Evolutionary conservation across 108 stramenopile genomes (phyloP).

Genomic region (Halocafeteria seosinensis): DNA sequence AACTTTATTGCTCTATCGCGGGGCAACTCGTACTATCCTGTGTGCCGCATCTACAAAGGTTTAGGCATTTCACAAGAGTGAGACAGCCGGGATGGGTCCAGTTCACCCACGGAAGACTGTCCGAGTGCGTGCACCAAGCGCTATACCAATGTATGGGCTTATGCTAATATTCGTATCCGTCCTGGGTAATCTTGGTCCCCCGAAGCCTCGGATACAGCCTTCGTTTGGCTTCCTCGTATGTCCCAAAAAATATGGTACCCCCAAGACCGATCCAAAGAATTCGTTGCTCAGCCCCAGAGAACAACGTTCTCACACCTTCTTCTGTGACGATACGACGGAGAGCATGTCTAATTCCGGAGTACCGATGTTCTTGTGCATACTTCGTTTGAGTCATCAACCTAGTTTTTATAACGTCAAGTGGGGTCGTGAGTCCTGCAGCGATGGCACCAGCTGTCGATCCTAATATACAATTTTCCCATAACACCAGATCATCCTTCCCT

Average conservation of each 20-base stretch:
- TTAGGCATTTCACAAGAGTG: too few species aligned
- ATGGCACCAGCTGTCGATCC: slow-evolving; percentile 36
- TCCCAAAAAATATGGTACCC: slow-evolving; percentile 94
- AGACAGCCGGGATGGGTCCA: too few species aligned
- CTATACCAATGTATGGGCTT: too few species aligned
- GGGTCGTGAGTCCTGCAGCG: slow-evolving; percentile 42
- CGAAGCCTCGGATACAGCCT: too few species aligned
- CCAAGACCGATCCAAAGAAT: slow-evolving; percentile 93
- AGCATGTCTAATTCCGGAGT: slow-evolving; percentile 22
- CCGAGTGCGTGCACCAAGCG: too few species aligned
- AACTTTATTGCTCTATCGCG: too few species aligned
- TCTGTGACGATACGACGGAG: slow-evolving; percentile 17
- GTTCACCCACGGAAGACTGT: too few species aligned
- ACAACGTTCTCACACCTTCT: slow-evolving; percentile 38
- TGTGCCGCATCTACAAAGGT: too few species aligned
- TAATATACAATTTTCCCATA: slow-evolving; percentile 38
- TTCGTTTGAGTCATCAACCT: slow-evolving; percentile 32
- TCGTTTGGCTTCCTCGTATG: slow-evolving; percentile 48
- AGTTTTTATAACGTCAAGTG: slow-evolving; percentile 46
- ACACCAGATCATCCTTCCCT: slow-evolving; percentile 17
- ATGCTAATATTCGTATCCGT: too few species aligned
- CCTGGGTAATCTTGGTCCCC: too few species aligned
- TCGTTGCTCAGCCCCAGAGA: slow-evolving; percentile 71
- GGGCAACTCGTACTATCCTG: too few species aligned
- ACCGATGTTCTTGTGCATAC: slow-evolving; percentile 5